Evolutionary conservation across 768 basidiomycete species (phyloP).

Genomic region (Inosperma sp.): DNA sequence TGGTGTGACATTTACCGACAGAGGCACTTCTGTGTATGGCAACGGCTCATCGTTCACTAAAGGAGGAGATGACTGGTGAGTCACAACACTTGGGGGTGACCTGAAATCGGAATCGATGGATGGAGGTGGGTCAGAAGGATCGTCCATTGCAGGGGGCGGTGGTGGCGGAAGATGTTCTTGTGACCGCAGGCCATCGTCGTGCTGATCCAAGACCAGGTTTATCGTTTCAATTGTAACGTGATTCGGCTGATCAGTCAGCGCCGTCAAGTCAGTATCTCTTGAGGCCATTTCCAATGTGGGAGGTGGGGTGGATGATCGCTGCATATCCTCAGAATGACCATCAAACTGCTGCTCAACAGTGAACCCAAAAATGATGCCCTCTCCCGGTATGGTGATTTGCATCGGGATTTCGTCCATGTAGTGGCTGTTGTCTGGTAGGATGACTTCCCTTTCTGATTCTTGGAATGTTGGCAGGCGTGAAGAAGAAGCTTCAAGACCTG

Average conservation of each 20-base stretch:
- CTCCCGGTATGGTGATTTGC: slow-evolving; percentile 51
- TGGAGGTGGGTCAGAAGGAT: slow-evolving; percentile 84
- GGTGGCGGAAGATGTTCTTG: slow-evolving; percentile 46
- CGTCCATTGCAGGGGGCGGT: slow-evolving; percentile 80
- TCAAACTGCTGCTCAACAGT: slow-evolving; percentile 69
- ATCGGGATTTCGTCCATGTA: slow-evolving; percentile 29
- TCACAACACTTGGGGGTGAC: slow-evolving; percentile 38
- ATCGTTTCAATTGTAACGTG: slow-evolving; percentile 52
- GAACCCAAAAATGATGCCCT: slow-evolving; percentile 79
- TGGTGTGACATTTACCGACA: slow-evolving; percentile 23
- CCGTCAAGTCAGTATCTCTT: slow-evolving; percentile 66
- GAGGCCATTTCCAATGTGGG: slow-evolving; percentile 72
- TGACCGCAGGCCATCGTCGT: slow-evolving; percentile 33
- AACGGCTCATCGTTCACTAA: slow-evolving; percentile 28
- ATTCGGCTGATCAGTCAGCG: slow-evolving; percentile 53
- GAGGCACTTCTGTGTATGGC: slow-evolving; percentile 20
- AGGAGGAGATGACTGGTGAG: slow-evolving; percentile 34
- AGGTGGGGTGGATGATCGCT: slow-evolving; percentile 62
- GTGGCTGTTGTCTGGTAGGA: slow-evolving; percentile 50
- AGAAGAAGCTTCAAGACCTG: slow-evolving; percentile 53
- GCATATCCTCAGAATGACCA: slow-evolving; percentile 68
- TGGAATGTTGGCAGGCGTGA: slow-evolving; percentile 65
- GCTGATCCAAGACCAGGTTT: slow-evolving; percentile 53
- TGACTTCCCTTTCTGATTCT: slow-evolving; percentile 75
- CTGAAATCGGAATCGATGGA: slow-evolving; percentile 81